Evolutionary conservation across 202 grass and related monocot genomes (phyloP), one percentile per base, ranked within the genome.

Genomic region (Bolboschoenoplectus hybrid): DNA sequence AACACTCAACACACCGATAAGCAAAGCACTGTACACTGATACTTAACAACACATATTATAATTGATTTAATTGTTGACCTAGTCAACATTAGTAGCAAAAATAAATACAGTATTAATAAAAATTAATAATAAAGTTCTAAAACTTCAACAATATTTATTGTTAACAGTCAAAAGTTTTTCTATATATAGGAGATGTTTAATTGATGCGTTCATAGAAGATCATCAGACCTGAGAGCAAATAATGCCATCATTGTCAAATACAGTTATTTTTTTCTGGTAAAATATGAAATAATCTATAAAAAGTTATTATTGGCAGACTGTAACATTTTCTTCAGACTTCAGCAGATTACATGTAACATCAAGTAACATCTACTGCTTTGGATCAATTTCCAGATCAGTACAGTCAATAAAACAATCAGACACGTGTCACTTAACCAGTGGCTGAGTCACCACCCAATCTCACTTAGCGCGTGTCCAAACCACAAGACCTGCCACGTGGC

Each of bases 401-500:
- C 36, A 41, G 6, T 57, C 26, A 61, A 14, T 51, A 39, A 76
- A 49, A 9, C 8, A 41, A 36, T 5, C 0, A 0, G 13, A 85
- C 85, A 89, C 85, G 84, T 91, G 91, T 47, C 89, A 7, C 0
- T 55, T 0, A 52, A 1, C 19, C 19, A 88, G 83, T 93, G 87
- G 88, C 41, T 0, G 1, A 1, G 2, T 40, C 61, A 72, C 67
- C 32, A 93, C 90, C 88, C 92, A 88, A 85, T 82, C 87, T 65
- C 58, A 17, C 74, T 41, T 64, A 20, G 19, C 16, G 34, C n/a
- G 13, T 14, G 26, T 82, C n/a, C 43, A 85, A 81, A 72, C 32
- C 83, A 79, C 77, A 82, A n/a, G 74, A 73, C 1, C 0, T 26
- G 62, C 83, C 81, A 95, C 88, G 65, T 63, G 95, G 86, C 88